Base-by-base conservation (phyloP, 495 filamentous ascomycete species). In the Aspergillus leporis region DNA sequence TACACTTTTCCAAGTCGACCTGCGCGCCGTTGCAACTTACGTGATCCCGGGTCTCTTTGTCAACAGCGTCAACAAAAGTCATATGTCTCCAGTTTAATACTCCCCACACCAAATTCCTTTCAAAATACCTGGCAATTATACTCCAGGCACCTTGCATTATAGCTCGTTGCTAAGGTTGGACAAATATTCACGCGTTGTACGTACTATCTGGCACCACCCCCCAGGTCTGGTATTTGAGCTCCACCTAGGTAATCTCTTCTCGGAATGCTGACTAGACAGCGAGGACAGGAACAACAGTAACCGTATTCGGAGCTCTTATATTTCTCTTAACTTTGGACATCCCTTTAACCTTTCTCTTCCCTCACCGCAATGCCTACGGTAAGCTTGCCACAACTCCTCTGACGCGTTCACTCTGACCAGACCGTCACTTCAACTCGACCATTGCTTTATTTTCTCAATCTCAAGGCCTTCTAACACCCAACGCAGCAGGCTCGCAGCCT, bases 401-500 rank as follows among this genome's bases (percentile, higher is more conserved):
- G 49, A 66, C 67, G 64, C 67, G 64, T 70, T 34, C n/a, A n/a
- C 14, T 31, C 19, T 45, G 31, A 13, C 18, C 25, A 51, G 22
- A 22, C 58, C 8, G 22, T 48, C 31, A 52, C 23, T 43, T 22
- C 28, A 40, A 34, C 43, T 28, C 21, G 28, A 66, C 64, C 60
- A 61, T 64, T 64, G 23, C 46, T 22, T 28, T 49, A 28, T 53
- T 51, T 53, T 45, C 23, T 34, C 13, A 46, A 16, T 41, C 16
- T 22, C 16, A 53, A 22, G 32, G 43, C 50, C n/a, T 31, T 31
- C 50, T 56, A 53, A 65, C 66, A 69, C 51, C 66, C 61, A 22
- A 13, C 30, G 30, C 22, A 56, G 30, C 62, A 87, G 84, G 78
- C 75, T 68, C 81, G 87, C 61, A 74, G 76, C 53, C 72, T 81